Base-by-base conservation (phyloP, 1,139 yeast species). In the Scheffersomyces stambukii region DNA sequence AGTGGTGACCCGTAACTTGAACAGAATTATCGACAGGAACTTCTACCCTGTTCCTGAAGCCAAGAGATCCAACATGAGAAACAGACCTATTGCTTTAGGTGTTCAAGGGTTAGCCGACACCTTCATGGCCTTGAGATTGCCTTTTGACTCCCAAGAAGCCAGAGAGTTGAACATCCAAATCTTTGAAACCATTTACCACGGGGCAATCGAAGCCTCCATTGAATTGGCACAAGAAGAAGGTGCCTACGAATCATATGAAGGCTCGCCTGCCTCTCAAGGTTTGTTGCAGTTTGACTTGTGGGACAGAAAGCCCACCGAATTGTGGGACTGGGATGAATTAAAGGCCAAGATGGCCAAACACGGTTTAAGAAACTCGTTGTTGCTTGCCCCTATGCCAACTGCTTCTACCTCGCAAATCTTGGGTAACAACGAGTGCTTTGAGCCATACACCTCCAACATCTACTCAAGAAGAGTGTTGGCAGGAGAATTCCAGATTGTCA, bases 371-470 rank as follows among this genome's bases (percentile, higher is more conserved):
- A 75, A 75, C 55, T 75, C 80, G n/a, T 56, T 75, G 28, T 60
- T 75, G 37, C 75, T 75, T 34, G 81, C 80, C 2, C 79, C 79
- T 36, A 75, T 75, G 81, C 81, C 81, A 25, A 75, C 81, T 31
- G 81, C 81, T 15, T 73, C 80, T 10, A 74, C 80, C 7, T 75
- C 80, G 3, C 81, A 74, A 52, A 74, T 75, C 32, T 61, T 75
- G 43, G 80, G 80, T 39, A 68, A 64, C 51, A 75, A 72, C 46
- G 81, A 75, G 53, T 75, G 80, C 54, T 75, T 75, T 47, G 81
- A 75, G 50, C 81, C 81, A 20, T 71, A 63, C 51, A 75, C 81
- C 16, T 73, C 79, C 10, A 75, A 75, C 48, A 64, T 75, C 38
- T 75, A 74, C 48, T 65, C 74, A 19, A 66, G 81, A 59, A 67